phyloP scores from a whole-genome alignment of 371 early-diverging fungal genomes.

The Mortierella sp. region DNA sequence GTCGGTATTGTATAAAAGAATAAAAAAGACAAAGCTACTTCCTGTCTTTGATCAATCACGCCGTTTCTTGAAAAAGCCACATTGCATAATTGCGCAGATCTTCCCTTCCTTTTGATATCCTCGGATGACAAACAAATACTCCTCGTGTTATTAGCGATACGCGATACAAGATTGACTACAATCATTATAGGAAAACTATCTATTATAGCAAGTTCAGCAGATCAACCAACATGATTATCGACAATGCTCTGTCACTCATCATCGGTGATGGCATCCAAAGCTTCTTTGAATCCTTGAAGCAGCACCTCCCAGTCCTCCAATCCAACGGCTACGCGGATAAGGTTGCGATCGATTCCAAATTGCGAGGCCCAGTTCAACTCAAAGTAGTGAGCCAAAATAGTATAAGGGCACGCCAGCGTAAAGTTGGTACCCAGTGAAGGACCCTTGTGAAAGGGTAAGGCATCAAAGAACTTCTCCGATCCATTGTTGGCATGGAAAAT shows the following conservation, averaged over 20 bases:
- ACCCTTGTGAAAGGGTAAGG: constrained; percentile 86
- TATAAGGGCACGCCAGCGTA: constrained; percentile 94
- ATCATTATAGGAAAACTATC: too few species aligned
- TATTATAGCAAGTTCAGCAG: too few species aligned
- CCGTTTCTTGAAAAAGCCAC: background rate
- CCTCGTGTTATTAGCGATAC: background rate
- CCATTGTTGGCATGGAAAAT: constrained; percentile 71
- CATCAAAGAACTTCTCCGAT: constrained; percentile 86
- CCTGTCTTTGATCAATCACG: background rate
- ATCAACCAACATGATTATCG: background rate
- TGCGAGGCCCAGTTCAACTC: constrained; percentile 93
- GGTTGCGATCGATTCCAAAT: constrained; percentile 81
- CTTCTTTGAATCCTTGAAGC: constrained; percentile 73
- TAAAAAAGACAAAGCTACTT: constrained; percentile 5
- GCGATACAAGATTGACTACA: too few species aligned
- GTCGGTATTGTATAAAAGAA: background rate
- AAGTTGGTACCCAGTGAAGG: constrained; percentile 97
- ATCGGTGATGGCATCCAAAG: constrained; percentile 74
- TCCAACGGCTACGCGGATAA: constrained; percentile 94
- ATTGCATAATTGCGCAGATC: background rate
- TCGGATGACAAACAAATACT: background rate
- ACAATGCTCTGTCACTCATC: background rate
- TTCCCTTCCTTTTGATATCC: background rate
- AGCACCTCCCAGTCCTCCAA: constrained; percentile 80
- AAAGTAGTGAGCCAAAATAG: constrained; percentile 93